Evolutionary conservation across 352 stramenopile species (phyloP).

Genomic region (Globisporangium iwayamae): DNA sequence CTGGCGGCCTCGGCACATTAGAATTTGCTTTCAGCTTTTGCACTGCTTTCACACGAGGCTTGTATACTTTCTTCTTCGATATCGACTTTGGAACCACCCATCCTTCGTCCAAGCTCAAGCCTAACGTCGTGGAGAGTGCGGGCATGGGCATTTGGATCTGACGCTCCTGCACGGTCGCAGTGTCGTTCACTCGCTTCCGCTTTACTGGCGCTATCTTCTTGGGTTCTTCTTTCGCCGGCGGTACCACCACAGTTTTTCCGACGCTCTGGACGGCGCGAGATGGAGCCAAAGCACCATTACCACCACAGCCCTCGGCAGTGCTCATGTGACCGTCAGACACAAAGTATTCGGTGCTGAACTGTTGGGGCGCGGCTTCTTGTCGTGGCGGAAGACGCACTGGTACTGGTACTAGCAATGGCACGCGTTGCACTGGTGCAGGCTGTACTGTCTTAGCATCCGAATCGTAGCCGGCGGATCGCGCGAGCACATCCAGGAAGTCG

Average conservation of each 20-base stretch:
- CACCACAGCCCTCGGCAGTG: not conserved
- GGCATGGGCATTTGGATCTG: not conserved
- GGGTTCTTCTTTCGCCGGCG: not conserved
- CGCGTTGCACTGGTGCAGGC: not conserved
- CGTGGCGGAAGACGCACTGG: not conserved
- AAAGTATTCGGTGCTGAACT: not conserved
- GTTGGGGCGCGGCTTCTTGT: not conserved
- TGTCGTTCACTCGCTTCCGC: constrained; percentile 2
- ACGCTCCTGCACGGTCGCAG: not conserved
- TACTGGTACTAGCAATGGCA: not conserved
- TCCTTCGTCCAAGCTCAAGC: not conserved
- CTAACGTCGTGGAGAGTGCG: not conserved
- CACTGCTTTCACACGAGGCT: not conserved
- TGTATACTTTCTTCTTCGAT: not conserved
- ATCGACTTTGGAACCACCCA: constrained; percentile 3
- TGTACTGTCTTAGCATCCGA: not conserved
- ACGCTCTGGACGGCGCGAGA: no score
- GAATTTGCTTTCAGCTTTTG: not conserved
- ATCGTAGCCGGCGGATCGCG: not conserved
- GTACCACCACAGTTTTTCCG: not conserved
- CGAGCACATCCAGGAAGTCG: constrained; percentile 8
- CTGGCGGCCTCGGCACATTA: not conserved
- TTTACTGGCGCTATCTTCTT: constrained; percentile 7
- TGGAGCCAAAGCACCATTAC: not conserved
- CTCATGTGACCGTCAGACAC: constrained; percentile 7